Base-by-base conservation (phyloP, 768 basidiomycete species). In the Pisolithus orientalis region DNA sequence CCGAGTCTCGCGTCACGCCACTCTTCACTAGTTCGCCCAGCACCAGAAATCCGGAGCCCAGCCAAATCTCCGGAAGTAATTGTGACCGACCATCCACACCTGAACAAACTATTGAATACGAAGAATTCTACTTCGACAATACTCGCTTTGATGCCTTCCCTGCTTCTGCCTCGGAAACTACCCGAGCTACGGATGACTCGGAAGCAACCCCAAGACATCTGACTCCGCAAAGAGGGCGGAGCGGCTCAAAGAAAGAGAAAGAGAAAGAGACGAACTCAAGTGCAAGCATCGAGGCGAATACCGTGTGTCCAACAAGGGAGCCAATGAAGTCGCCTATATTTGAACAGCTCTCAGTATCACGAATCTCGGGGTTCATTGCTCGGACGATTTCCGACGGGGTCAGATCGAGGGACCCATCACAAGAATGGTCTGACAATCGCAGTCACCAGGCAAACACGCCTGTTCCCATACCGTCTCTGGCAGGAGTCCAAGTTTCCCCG, bases 121-220 rank as follows among this genome's bases (percentile, higher is more conserved):
- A 66, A 24, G 61, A 63, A 28, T 71, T 72, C 50, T 58, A 65
- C 34, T 54, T 73, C 31, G 70, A 74, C 47, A 62, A 63, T 21
- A 62, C 63, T 29, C 57, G 63, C 49, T 66, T 67, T 47, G 65
- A 73, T 48, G 53, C 68, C 44, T 37, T 58, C 9, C 60, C 57
- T 0, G 59, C 61, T n/a, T 9, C 61, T 40, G 57, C 49, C 38
- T 51, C 34, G 7, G 54, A 54, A 24, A 56, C 47, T 29, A 13
- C 28, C 21, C 13, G 24, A 7, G 29, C n/a, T 17, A 17, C 17
- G 4, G 32, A 37, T 11, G 6, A 21, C 2, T 25, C 53, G 52
- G 45, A 27, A 16, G 21, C 45, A 24, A 16, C 17, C 38, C 34
- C 47, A 17, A 27, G 37, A 16, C 21, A 38, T 29, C 27, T 13